Evolutionary conservation across 805 yeast genomes (phyloP).

Genomic region (Komagataella phaffii): DNA sequence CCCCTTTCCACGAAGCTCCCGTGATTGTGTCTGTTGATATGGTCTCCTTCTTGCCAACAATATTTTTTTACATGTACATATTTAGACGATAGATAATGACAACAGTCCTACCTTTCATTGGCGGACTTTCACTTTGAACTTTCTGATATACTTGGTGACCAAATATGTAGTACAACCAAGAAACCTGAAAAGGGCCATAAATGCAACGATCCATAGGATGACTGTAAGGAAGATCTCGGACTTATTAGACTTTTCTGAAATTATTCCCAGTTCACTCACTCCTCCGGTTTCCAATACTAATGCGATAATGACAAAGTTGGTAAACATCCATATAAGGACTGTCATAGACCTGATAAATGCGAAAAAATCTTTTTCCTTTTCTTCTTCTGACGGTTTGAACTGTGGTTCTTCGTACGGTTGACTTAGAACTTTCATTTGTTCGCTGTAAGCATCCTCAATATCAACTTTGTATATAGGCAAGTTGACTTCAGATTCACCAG

Average conservation of each 20-base stretch:
- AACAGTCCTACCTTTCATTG: neutral
- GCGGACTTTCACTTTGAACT: neutral
- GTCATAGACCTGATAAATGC: slow-evolving; percentile 85
- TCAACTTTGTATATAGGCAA: slow-evolving; percentile 68
- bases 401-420: slow-evolving; percentile 19
- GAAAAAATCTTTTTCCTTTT: slow-evolving; percentile 61
- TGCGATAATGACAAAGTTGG: slow-evolving; percentile 72
- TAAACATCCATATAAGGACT: slow-evolving; percentile 78
- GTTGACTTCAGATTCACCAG: slow-evolving; percentile 54
- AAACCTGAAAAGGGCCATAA: slow-evolving; percentile 73
- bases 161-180: slow-evolving; percentile 52
- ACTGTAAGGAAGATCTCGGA: slow-evolving; percentile 64
- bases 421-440: slow-evolving; percentile 47
- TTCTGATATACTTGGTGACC: neutral
- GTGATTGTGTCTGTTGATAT: slow-evolving; percentile 31
- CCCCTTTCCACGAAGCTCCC: slow-evolving; percentile 71
- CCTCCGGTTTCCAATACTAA: slow-evolving; percentile 83
- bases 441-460: slow-evolving; percentile 60
- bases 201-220: slow-evolving; percentile 87
- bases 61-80: neutral
- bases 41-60: neutral
- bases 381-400: slow-evolving; percentile 24
- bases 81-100: neutral
- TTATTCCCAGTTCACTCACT: slow-evolving; percentile 26
- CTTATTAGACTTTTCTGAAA: slow-evolving; percentile 12